Evolutionary conservation across 2,329 filamentous ascomycete species (phyloP), one percentile per base, ranked within the genome.

Genomic region (Ilyonectria destructans): DNA sequence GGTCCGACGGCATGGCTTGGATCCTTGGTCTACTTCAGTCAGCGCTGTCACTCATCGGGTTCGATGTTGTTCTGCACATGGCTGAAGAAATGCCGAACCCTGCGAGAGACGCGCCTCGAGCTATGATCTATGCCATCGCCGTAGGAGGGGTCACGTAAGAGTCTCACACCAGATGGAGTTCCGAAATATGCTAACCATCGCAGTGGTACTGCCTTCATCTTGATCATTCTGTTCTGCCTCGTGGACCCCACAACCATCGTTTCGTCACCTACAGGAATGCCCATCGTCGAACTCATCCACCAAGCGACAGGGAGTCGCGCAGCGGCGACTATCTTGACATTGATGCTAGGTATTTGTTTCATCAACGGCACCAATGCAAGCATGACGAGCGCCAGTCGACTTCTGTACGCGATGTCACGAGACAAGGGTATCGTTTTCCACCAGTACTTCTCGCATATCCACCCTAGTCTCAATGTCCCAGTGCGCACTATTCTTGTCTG

Each of bases 1-100:
- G 84, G 84, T 76, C 80, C 1, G 81, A 85, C 56, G 85, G 84
- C 1, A 75, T 86, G 17, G 78, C 84, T 0, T 87, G 85, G 85
- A 80, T 86, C 15, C 73, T 86, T 1, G 84, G 85, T 0, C 76
- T 86, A 2, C 74, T 86, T 1, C 85, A 84, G 71, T 81, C 77
- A 0, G 77, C 78, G 0, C 62, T 81, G 0, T 78, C 77, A 17
- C 74, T 81, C 4, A 80, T 79, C 10, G 83, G 82, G 15, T 86
- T 84, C 65, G 84, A 86, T 63, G 83, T 81, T 7, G 81, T 82
- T 6, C 72, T 84, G 5, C 84, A 86, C 59, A 80, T 85, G 78
- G 82, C 82, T 7, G 83, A 86, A 68, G 84, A 85, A 68, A 85
- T 86, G 81, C 84, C 83, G 1, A 74, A 73, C 3, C 83, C 83